Evolutionary conservation across 768 basidiomycete genomes (phyloP).

Genomic region (Paxillus ammoniavirescens): DNA sequence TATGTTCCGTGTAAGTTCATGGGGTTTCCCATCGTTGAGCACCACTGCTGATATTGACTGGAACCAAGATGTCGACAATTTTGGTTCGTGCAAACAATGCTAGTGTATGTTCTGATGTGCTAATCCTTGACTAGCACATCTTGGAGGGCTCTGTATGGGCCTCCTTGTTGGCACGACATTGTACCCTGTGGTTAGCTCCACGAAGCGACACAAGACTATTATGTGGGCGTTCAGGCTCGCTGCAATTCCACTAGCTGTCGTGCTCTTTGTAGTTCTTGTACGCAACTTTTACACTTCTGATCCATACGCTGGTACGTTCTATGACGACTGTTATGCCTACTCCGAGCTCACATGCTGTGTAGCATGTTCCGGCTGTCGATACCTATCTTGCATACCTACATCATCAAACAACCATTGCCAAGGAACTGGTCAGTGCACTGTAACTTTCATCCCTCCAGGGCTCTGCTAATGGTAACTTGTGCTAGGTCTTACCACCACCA

Average conservation of each 20-base stretch:
- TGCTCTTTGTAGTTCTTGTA: conserved; percentile 79
- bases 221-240: conserved; percentile 72
- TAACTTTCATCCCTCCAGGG: background rate
- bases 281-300: conserved; percentile 90
- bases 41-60: conserved; percentile 19
- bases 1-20: conserved; percentile 71
- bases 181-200: conserved; percentile 85
- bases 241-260: conserved; percentile 71
- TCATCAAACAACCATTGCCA: conserved; percentile 64
- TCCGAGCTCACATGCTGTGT: conserved; percentile 1
- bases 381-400: conserved; percentile 87
- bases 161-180: conserved; percentile 80
- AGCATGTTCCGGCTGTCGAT: conserved; percentile 89
- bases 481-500: conserved; percentile 31
- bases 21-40: background rate
- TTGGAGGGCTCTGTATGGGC: conserved; percentile 85
- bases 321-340: background rate
- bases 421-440: conserved; percentile 36
- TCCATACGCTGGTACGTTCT: conserved; percentile 70
- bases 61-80: conserved; percentile 79
- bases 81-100: conserved; percentile 47
- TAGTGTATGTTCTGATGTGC: background rate
- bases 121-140: conserved; percentile 58
- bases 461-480: conserved; percentile 1
- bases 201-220: conserved; percentile 67